Evolutionary conservation across 169 alveolate genomes (phyloP).

Genomic region (Plasmodium inui): DNA sequence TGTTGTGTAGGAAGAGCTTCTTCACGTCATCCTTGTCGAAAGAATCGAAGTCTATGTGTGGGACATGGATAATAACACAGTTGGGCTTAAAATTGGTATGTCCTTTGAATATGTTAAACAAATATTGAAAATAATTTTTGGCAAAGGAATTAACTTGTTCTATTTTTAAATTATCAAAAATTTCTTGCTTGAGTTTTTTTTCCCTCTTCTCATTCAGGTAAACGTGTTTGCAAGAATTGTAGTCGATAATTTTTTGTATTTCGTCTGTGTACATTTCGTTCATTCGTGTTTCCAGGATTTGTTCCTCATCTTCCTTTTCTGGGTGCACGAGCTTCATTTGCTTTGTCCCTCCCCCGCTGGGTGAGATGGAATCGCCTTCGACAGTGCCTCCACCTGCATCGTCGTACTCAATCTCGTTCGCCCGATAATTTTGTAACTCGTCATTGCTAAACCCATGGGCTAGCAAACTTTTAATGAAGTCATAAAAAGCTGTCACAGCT

Average conservation of each 20-base stretch:
- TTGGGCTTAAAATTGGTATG: conserved; percentile 49
- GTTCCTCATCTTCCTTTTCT: conserved; percentile 32
- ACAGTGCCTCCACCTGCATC: background rate
- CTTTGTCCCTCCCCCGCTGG: background rate
- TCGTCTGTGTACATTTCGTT: conserved; percentile 72
- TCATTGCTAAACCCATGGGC: conserved; percentile 46
- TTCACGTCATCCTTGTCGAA: conserved; percentile 20
- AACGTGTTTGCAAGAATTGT: conserved; percentile 44
- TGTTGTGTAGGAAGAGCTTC: conserved; percentile 42
- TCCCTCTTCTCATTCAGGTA: conserved; percentile 68
- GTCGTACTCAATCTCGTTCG: conserved; percentile 42
- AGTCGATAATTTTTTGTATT: conserved; percentile 70
- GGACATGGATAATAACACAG: conserved; percentile 66
- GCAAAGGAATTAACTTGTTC: conserved; percentile 62
- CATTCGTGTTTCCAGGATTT: conserved; percentile 41
- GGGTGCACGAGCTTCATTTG: conserved; percentile 47
- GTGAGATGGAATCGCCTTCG: background rate
- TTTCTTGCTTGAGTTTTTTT: conserved; percentile 49
- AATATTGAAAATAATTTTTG: conserved; percentile 52
- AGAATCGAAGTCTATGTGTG: background rate
- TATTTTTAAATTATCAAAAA: conserved; percentile 36
- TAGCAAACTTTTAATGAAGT: conserved; percentile 41
- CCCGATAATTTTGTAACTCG: conserved; percentile 47
- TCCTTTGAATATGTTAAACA: conserved; percentile 57
- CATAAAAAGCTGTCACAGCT: conserved; percentile 33